A percentile compares a stretch with the other conserved stretches of the same genome.
Evolutionary conservation across 768 basidiomycete species (phyloP).

Genomic region (Leccinum disarticulatum): DNA sequence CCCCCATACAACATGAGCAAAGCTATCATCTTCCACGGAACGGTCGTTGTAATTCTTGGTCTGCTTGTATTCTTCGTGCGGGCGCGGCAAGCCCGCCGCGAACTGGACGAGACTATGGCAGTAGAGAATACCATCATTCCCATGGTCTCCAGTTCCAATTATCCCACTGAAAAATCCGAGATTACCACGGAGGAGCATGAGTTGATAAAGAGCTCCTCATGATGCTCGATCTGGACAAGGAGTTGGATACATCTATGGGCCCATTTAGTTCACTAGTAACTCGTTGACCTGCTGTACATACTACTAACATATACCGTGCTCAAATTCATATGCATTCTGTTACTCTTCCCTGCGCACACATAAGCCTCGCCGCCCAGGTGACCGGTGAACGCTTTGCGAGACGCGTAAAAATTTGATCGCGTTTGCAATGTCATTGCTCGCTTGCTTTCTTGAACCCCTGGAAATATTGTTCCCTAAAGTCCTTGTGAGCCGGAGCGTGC

Average conservation of each 20-base stretch:
- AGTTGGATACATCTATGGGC: background rate
- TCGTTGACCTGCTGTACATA: background rate
- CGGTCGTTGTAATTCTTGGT: slow-evolving; percentile 42
- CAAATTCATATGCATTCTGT: background rate
- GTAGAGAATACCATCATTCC: background rate
- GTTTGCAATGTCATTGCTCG: slow-evolving; percentile 4
- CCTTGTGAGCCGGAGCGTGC: slow-evolving; percentile 80
- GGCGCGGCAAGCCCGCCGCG: slow-evolving; percentile 63
- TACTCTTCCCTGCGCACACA: background rate
- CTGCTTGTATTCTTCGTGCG: slow-evolving; percentile 48
- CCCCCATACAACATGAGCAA: slow-evolving; percentile 76
- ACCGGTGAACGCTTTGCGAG: too few relatives aligned
- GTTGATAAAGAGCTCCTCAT: background rate
- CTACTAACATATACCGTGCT: slow-evolving; percentile 1
- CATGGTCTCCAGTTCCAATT: background rate
- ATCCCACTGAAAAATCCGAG: background rate
- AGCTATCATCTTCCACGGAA: slow-evolving; percentile 66
- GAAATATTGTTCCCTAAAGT: slow-evolving; percentile 88
- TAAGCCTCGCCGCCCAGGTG: background rate
- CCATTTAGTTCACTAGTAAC: background rate
- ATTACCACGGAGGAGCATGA: background rate
- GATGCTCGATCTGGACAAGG: background rate
- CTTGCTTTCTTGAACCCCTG: slow-evolving; percentile 64
- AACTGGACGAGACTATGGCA: slow-evolving; percentile 56
- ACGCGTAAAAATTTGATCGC: too few relatives aligned